Evolutionary conservation across 1,284 basidiomycete genomes (phyloP), one percentile per base, ranked within the genome.

Genomic region (Malassezia globosa): DNA sequence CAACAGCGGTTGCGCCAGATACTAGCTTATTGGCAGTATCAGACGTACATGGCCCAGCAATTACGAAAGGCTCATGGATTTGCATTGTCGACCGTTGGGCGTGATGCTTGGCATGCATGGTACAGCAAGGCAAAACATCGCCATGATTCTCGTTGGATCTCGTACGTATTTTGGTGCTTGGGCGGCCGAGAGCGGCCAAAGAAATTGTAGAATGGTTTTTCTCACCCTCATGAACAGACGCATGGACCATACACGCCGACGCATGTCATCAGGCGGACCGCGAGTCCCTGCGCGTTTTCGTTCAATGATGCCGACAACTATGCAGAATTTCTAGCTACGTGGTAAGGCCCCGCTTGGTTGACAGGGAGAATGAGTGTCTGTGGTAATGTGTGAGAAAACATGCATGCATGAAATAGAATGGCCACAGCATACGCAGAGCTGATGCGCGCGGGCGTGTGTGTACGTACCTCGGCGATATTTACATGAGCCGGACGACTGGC

Each of bases 401-500:
- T 36, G 34, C 34, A 6, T 16, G 29, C 34, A 19, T 36, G n/a
- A n/a, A n/a, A n/a, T n/a, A n/a, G n/a, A n/a, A n/a, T n/a, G n/a
- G n/a, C n/a, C 29, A 46, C 55, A 46, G 58, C 14, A 7, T 37
- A 19, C 10, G 14, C 14, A 37, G 36, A 7, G 36, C 14, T 10
- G 19, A 13, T 10, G 10, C 36, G 26, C 5, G 16, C 18, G 16
- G n/a, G n/a, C n/a, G n/a, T n/a, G n/a, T n/a, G n/a, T n/a, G n/a
- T n/a, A n/a, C n/a, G n/a, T 27, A 53, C 42, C 42, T 66, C 60
- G n/a, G 70, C 69, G 26, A 70, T 50, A 36, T 72, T 68, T 39
- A 72, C 70, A 44, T 72, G 69, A 10, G 61, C 33, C 24, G 67
- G 65, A 35, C 89, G 82, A 11, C 83, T 78, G 16, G 90, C 88